Evolutionary conservation across 2,329 filamentous ascomycete genomes (phyloP).

Genomic region (Penicillium paneum): DNA sequence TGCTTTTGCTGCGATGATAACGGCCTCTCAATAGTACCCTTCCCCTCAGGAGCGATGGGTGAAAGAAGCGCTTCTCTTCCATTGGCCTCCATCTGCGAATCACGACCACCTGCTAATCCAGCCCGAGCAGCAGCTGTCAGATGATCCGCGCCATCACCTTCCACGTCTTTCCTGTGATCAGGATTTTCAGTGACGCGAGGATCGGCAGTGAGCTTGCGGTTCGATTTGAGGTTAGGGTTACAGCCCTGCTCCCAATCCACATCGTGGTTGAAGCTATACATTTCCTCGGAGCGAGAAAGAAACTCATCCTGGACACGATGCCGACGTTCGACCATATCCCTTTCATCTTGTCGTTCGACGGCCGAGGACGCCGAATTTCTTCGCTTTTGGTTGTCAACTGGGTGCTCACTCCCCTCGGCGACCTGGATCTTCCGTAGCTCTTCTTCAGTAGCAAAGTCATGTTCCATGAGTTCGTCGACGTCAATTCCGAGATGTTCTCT

Average conservation of each 20-base stretch:
- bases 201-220: constrained; percentile 56
- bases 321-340: constrained; percentile 43
- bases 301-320: constrained; percentile 55
- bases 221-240: constrained; percentile 56
- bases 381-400: constrained; percentile 21
- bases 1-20: constrained; percentile 42
- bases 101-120: constrained; percentile 62
- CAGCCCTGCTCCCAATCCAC: constrained; percentile 60
- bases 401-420: constrained; percentile 44
- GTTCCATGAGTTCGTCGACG: constrained; percentile 83
- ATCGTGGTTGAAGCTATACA: constrained; percentile 73
- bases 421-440: constrained; percentile 60
- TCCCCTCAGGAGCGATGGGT: constrained; percentile 62
- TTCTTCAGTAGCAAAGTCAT: constrained; percentile 66
- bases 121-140: constrained; percentile 65
- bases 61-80: constrained; percentile 68
- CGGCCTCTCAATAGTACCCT: constrained; percentile 55
- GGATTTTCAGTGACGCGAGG: constrained; percentile 58
- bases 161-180: constrained; percentile 70
- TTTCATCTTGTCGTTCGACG: constrained; percentile 39
- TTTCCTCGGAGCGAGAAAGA: constrained; percentile 53
- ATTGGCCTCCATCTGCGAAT: constrained; percentile 65
- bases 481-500: constrained; percentile 94
- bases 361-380: constrained; percentile 32
- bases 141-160: constrained; percentile 72